Percentiles rank a stretch among this genome's conserved stretches.
phyloP scores from a whole-genome alignment of 1,284 basidiomycete species.

The Inonotus hispidus region DNA sequence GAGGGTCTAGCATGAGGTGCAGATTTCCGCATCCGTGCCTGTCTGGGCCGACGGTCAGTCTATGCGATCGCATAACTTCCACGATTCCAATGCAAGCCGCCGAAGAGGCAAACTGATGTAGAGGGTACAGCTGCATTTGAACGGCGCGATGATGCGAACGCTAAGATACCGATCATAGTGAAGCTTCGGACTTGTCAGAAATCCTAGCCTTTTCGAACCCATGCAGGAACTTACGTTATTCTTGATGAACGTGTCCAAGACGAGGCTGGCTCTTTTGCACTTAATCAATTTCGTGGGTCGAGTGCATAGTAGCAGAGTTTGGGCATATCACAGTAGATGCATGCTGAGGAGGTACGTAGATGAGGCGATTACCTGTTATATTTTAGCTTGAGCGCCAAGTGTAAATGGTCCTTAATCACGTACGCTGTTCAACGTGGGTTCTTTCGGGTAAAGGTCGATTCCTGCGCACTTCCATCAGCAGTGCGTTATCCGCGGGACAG shows the following conservation, averaged over 20 bases:
- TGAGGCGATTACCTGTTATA: background rate
- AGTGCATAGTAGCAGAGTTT: no score
- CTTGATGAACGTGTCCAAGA: no score
- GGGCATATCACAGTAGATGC: no score
- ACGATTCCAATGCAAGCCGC: background rate
- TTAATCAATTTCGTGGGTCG: no score
- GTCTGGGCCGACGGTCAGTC: background rate
- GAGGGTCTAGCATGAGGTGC: background rate
- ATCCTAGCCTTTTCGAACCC: no score
- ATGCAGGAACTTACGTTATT: no score
- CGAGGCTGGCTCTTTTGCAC: no score
- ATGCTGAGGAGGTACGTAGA: background rate
- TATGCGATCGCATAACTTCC: background rate
- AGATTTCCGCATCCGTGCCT: background rate
- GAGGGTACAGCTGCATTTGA: background rate
- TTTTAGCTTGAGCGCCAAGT: background rate
- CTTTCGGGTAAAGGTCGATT: background rate
- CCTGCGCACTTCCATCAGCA: no score
- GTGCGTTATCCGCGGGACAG: no score
- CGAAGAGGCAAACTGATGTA: background rate
- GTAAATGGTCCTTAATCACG: background rate
- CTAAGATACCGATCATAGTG: no score
- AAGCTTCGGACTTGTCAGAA: no score
- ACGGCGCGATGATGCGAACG: background rate
- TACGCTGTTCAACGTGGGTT: background rate